Evolutionary conservation across 805 yeast species (phyloP), one percentile per base, ranked within the genome.

Genomic region (Saccharomycopsis amapae): DNA sequence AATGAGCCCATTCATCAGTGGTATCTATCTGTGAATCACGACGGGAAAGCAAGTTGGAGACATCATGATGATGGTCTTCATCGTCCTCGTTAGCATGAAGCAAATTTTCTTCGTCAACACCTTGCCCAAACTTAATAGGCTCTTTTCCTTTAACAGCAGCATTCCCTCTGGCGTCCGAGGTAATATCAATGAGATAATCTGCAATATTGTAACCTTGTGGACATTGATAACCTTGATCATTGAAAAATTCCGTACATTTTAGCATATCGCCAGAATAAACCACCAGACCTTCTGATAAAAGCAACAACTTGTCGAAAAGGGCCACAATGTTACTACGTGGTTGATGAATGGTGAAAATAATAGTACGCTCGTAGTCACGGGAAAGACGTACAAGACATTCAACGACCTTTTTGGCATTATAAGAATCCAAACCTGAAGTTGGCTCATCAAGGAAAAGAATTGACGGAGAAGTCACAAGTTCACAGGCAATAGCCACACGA

Each of bases 251-350:
- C 54, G 78, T 76, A 44, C 93, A 84, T 38, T 76, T 76, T 5
- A 71, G 65, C 73, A 83, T 81, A n/a, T 77, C 79, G 15, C 98
- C 98, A 0, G 96, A 85, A 59, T 84, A 93, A 2, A 89, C 81
- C 61, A 87, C 67, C 53, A 79, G 79, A 50, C 98, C 97, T 52
- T 83, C 83, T 22, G 96, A 82, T 44, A 93, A 69, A 41, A 93
- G 67, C 1, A 90, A 63, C 40, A 93, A 71, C 56, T 81, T 81
- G 59, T 90, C 96, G 62, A 93, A 93, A 47, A 86, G 65, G 0
- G 96, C 81, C 28, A 93, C 97, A 60, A 93, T 90, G 58, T 93
- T 93, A 47, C 96, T 85, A 58, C 98, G 74, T 9, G 98, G 98
- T 61, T 93, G 98, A 65, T 93, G 98, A 53, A 93, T 93, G 0